A percentile compares a stretch with the other conserved stretches of the same genome.
phyloP scores from a whole-genome alignment of 1,284 basidiomycete species.

The Cutaneotrichosporon sp. region DNA sequence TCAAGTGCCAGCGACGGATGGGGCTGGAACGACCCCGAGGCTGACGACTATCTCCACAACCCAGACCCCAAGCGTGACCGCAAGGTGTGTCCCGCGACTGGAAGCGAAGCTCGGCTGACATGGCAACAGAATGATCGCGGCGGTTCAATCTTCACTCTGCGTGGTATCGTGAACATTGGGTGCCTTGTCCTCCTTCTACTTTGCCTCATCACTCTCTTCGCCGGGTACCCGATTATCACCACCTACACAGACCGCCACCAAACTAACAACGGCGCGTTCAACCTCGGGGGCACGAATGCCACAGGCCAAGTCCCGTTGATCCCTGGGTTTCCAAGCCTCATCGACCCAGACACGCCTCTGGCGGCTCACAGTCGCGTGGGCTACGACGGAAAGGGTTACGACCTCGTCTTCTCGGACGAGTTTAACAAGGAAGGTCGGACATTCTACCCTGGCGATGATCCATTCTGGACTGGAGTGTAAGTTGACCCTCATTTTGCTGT shows the following conservation, averaged over 20 bases:
- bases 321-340: constrained; percentile 64
- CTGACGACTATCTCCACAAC: constrained; percentile 54
- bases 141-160: constrained; percentile 65
- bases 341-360: constrained; percentile 71
- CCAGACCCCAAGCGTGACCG: constrained; percentile 65
- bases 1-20: constrained; percentile 18
- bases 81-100: constrained; percentile 42
- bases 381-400: constrained; percentile 50
- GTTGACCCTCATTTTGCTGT: constrained; percentile 4
- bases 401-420: constrained; percentile 58
- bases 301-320: constrained; percentile 63
- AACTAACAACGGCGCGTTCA: constrained; percentile 56
- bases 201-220: constrained; percentile 68
- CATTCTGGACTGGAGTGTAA: constrained; percentile 53
- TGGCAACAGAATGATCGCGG: constrained; percentile 57
- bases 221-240: constrained; percentile 54
- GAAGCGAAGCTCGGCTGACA: not conserved
- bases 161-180: constrained; percentile 73
- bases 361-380: constrained; percentile 46
- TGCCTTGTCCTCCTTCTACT: constrained; percentile 66
- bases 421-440: constrained; percentile 65
- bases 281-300: constrained; percentile 60
- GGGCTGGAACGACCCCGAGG: constrained; percentile 44
- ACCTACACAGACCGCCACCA: constrained; percentile 42
- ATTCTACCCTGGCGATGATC: constrained; percentile 65